Conservation (phyloP, 2,329 filamentous ascomycete species). For the Orbilia brochopaga region DNA sequence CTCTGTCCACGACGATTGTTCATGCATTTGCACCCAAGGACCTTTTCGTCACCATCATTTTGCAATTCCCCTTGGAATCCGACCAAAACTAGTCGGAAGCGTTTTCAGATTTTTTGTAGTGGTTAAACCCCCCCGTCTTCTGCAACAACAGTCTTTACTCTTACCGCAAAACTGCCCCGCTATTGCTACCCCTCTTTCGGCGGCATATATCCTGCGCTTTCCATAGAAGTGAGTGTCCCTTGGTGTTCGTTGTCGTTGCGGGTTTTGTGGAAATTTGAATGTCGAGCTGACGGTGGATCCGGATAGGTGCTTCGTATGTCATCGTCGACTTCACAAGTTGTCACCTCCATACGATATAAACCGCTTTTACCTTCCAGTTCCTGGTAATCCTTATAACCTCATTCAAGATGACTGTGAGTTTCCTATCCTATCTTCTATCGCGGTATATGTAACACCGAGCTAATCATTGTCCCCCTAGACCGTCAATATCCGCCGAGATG, state of each 20-base stretch:
- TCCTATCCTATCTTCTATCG: background rate
- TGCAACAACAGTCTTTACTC: conserved; percentile 14
- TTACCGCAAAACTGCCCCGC: conserved; percentile 16
- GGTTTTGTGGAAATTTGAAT: background rate
- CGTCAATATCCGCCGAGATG: conserved; percentile 97
- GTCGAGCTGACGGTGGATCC: background rate
- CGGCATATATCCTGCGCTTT: conserved; percentile 34
- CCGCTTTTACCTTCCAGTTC: conserved; percentile 35
- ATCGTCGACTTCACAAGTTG: conserved; percentile 42
- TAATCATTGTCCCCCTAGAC: conserved; percentile 59
- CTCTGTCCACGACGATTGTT: conserved; percentile 51
- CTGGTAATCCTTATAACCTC: conserved; percentile 30
- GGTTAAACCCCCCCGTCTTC: conserved; percentile 23
- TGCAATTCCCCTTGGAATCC: conserved; percentile 52
- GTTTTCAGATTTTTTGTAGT: conserved; percentile 51
- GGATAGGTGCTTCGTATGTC: conserved; percentile 47
- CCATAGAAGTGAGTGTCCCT: conserved; percentile 34
- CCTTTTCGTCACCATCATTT: conserved; percentile 52
- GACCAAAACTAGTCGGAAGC: conserved; percentile 51
- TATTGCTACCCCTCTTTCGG: conserved; percentile 23
- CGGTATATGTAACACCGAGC: background rate
- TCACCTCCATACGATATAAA: conserved; percentile 45
- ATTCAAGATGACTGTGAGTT: conserved; percentile 49
- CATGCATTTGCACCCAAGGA: conserved; percentile 52
- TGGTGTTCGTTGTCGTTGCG: background rate